phyloP scores from a whole-genome alignment of 2,329 filamentous ascomycete species.

The Epichloe bromicola region DNA sequence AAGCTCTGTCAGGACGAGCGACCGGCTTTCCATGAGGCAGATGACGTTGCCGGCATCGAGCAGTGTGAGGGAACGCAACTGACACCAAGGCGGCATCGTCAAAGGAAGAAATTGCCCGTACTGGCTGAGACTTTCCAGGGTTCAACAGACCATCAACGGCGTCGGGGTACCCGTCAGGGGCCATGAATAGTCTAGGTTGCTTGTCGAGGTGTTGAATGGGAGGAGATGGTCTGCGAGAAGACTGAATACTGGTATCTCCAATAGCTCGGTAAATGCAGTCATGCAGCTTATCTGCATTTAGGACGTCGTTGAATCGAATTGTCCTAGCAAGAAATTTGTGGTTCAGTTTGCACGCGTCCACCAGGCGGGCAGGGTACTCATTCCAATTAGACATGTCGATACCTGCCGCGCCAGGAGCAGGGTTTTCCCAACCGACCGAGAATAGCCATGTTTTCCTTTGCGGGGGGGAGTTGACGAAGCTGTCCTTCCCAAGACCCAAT shows the following conservation, averaged over 20 bases:
- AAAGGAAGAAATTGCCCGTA: constrained; percentile 35
- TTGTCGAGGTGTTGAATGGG: constrained; percentile 20
- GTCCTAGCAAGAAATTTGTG: constrained; percentile 2
- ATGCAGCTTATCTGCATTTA: constrained; percentile 25
- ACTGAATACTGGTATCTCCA: constrained; percentile 25
- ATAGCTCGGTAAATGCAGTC: constrained; percentile 19
- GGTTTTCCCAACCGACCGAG: constrained; percentile 1
- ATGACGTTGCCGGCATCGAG: constrained; percentile 32
- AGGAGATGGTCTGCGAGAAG: constrained; percentile 23
- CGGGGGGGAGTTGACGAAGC: too few relatives aligned
- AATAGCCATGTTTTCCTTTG: neutral
- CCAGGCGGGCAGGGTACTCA: neutral
- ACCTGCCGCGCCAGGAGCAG: neutral
- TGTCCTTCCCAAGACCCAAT: too few relatives aligned
- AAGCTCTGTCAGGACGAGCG: constrained; percentile 27
- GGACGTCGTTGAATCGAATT: constrained; percentile 10
- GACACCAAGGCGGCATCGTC: constrained; percentile 35
- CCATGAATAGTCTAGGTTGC: neutral
- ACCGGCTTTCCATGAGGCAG: constrained; percentile 32
- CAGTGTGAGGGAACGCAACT: constrained; percentile 33
- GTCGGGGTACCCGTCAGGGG: neutral
- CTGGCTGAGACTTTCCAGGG: constrained; percentile 30
- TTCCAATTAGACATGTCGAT: neutral
- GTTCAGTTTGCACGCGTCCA: constrained; percentile 1
- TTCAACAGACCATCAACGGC: constrained; percentile 27